A percentile compares a stretch with the other conserved stretches of the same genome.
Conservation (phyloP, 768 basidiomycete genomes). For the Hypsizygus marmoreus region DNA sequence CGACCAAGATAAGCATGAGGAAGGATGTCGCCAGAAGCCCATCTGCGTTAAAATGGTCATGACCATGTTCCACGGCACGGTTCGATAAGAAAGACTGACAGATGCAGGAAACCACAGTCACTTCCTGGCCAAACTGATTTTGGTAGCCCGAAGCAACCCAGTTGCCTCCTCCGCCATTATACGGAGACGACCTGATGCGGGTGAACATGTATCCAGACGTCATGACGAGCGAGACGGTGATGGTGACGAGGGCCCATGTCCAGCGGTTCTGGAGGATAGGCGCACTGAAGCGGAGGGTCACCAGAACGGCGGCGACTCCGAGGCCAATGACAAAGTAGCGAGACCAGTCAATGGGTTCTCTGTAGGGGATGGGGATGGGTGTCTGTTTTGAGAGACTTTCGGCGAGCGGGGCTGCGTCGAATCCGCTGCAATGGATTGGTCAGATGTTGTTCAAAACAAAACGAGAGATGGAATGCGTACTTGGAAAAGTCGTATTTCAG, state of each 20-base stretch:
- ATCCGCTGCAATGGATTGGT: constrained; percentile 58
- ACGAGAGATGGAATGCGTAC: constrained; percentile 38
- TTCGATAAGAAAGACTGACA: constrained; percentile 60
- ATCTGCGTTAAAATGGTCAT: constrained; percentile 54
- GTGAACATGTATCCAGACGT: constrained; percentile 97
- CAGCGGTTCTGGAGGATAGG: constrained; percentile 73
- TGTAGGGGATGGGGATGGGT: constrained; percentile 81
- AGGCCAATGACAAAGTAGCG: constrained; percentile 49
- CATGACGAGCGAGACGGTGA: constrained; percentile 74
- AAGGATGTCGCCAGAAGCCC: constrained; percentile 79
- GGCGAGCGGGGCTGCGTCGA: constrained; percentile 77
- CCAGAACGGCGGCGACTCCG: constrained; percentile 46
- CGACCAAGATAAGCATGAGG: constrained; percentile 76
- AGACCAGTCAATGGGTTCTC: constrained; percentile 73
- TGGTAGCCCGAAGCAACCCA: constrained; percentile 91
- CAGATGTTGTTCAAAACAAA: neutral
- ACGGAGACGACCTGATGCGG: constrained; percentile 83
- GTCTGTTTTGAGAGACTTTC: constrained; percentile 73
- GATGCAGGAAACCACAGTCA: constrained; percentile 79
- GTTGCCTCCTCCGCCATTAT: constrained; percentile 57
- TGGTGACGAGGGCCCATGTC: constrained; percentile 70
- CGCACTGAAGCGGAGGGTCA: constrained; percentile 60
- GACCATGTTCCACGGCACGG: neutral
- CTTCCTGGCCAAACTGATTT: constrained; percentile 92
- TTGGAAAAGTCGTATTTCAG: constrained; percentile 78